Evolutionary conservation across 176 grass and related monocot species (phyloP).

Genomic region (Oryza punctata): DNA sequence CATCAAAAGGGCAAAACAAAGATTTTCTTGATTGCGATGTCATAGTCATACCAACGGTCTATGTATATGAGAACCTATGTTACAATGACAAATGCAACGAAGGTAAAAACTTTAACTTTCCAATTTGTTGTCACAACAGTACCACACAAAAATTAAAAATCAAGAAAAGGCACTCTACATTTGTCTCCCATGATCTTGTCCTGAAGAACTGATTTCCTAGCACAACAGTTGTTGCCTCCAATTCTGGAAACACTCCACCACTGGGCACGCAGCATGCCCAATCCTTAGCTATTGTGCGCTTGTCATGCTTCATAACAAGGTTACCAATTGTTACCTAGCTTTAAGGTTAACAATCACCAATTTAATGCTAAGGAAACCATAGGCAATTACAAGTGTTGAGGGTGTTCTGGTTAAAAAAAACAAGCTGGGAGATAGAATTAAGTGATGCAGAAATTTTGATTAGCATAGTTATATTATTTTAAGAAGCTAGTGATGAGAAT

Average conservation of each 20-base stretch:
- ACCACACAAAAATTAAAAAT: not conserved
- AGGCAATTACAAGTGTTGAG: too few relatives aligned
- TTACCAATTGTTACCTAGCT: too few relatives aligned
- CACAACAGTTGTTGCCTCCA: not conserved
- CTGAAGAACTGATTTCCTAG: not conserved
- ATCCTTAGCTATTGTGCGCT: too few relatives aligned
- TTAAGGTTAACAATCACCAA: too few relatives aligned
- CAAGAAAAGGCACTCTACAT: not conserved
- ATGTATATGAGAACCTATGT: not conserved
- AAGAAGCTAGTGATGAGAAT: too few relatives aligned
- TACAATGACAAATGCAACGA: not conserved
- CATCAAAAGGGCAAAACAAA: not conserved
- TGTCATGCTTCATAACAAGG: not conserved
- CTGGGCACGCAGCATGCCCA: too few relatives aligned
- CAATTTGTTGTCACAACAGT: not conserved
- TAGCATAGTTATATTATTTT: too few relatives aligned
- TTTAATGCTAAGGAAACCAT: too few relatives aligned
- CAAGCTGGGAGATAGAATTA: too few relatives aligned
- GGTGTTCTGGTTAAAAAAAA: too few relatives aligned
- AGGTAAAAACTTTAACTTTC: not conserved
- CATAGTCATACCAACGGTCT: not conserved
- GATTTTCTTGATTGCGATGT: not conserved
- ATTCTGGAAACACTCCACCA: too few relatives aligned
- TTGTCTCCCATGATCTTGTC: not conserved
- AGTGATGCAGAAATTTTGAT: too few relatives aligned